Evolutionary conservation across 1,284 basidiomycete species (phyloP), one percentile per base, ranked within the genome.

Genomic region (Puccinia coronata): DNA sequence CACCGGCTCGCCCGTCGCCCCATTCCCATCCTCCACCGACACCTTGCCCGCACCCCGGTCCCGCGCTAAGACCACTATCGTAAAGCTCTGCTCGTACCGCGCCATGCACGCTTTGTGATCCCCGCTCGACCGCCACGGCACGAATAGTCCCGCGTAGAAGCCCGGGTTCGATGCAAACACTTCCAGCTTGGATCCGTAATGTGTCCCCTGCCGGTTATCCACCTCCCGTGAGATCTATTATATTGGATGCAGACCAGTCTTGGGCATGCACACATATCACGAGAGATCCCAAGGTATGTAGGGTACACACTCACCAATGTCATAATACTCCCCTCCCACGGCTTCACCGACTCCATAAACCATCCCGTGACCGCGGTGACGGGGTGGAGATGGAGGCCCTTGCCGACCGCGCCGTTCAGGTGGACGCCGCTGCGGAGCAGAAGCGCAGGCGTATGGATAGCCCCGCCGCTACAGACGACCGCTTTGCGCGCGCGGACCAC

Each of bases 251-350:
- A n/a, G n/a, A n/a, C n/a, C n/a, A n/a, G 9, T 28, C 25, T 25
- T 25, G n/a, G 55, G 8, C n/a, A n/a, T n/a, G n/a, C n/a, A n/a
- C n/a, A n/a, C 2, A 28, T 31, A 23, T 3, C 34, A 78, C n/a
- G 11, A 36, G 34, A 43, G 59, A 31, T n/a, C n/a, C n/a, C n/a
- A n/a, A n/a, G n/a, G n/a, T n/a, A n/a, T n/a, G n/a, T n/a, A n/a
- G n/a, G n/a, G 85, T 65, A 84, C 84, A 8, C 83, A 84, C 83
- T 84, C 36, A 88, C 88, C 51, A 87, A 85, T 43, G 88, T 88
- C 80, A 89, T 86, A 83, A 88, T 85, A 31, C 86, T 84, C 11
- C 88, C 88, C 59, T 88, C 86, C 86, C 87, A 88, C 0, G 88
- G 86, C 67, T 86, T 84, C 76, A 88, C 85, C 49, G 84, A 83